phyloP scores from a whole-genome alignment of 129 eudicot species.

The Flaveria brownii region DNA sequence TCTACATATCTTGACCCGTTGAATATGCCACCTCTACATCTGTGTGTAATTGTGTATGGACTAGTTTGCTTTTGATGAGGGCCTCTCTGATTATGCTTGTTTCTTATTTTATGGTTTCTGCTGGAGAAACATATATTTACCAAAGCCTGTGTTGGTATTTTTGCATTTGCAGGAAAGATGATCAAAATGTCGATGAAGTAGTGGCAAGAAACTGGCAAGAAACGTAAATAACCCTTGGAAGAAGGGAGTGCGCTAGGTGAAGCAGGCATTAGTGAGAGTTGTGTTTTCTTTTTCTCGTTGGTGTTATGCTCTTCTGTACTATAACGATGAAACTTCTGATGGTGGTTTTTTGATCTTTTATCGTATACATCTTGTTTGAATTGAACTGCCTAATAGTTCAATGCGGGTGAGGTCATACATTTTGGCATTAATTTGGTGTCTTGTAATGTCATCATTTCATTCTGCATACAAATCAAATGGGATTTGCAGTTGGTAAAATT shows the following conservation, averaged over 20 bases:
- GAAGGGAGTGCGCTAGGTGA: slow-evolving; percentile 18
- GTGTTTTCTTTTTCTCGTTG: not conserved
- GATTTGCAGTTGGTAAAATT: not conserved
- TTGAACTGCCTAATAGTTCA: not conserved
- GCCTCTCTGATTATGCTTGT: not conserved
- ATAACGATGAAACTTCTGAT: slow-evolving; percentile 11
- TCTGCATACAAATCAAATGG: not conserved
- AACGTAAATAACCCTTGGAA: slow-evolving; percentile 28
- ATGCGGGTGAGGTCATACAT: not conserved
- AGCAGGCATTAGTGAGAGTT: not conserved
- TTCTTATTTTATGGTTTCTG: slow-evolving; percentile 10
- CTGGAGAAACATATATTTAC: not conserved
- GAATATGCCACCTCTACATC: not conserved
- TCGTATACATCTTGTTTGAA: not conserved
- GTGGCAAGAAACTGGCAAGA: slow-evolving; percentile 20
- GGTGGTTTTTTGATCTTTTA: slow-evolving; percentile 9
- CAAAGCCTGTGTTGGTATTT: not conserved
- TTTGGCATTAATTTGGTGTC: not conserved
- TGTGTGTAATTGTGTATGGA: not conserved
- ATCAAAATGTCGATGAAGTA: not conserved
- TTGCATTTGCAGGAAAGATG: slow-evolving; percentile 32
- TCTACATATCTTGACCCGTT: not conserved
- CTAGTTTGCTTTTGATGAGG: not conserved
- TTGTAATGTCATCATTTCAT: not conserved
- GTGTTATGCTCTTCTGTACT: slow-evolving; percentile 21